A percentile compares a stretch with the other conserved stretches of the same genome.
Evolutionary conservation across 78 protist genomes (phyloP).

Genomic region (Pigoraptor vietnamica): DNA sequence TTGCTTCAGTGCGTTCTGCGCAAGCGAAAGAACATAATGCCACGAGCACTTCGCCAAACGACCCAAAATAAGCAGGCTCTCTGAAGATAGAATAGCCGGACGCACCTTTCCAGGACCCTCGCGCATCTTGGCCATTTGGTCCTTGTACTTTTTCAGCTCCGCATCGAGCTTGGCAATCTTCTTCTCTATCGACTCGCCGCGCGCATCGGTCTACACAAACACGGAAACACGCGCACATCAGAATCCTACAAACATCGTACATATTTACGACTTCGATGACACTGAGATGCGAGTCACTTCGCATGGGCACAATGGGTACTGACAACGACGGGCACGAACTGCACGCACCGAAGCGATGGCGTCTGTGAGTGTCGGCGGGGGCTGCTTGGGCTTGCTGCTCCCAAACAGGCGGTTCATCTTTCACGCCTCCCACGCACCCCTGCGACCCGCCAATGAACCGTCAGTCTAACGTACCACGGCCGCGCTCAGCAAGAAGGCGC

Average conservation of each 20-base stretch:
- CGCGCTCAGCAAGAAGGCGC: too few relatives aligned
- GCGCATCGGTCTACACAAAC: conserved; percentile 40
- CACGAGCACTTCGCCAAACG: too few relatives aligned
- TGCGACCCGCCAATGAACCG: too few relatives aligned
- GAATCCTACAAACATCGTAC: background rate
- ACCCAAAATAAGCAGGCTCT: background rate
- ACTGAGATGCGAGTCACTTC: background rate
- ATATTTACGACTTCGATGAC: background rate
- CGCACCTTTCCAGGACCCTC: conserved; percentile 51
- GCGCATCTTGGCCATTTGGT: conserved; percentile 42
- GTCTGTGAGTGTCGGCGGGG: conserved; percentile 4
- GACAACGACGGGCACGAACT: background rate
- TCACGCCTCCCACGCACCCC: too few relatives aligned
- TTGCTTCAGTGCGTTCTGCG: conserved; percentile 26
- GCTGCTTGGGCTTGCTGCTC: background rate
- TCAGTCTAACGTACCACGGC: too few relatives aligned
- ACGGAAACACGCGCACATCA: background rate
- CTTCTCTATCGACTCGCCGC: conserved; percentile 48
- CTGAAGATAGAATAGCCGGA: background rate
- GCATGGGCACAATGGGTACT: background rate
- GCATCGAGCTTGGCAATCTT: conserved; percentile 61
- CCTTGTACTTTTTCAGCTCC: conserved; percentile 47
- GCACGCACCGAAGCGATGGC: background rate
- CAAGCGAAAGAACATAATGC: background rate
- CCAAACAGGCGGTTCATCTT: conserved; percentile 21